These are phyloP conservation scores for Suillus alpinus DNA, from an alignment of 768 basidiomycete species.

Conservation along the genomic window DNA sequence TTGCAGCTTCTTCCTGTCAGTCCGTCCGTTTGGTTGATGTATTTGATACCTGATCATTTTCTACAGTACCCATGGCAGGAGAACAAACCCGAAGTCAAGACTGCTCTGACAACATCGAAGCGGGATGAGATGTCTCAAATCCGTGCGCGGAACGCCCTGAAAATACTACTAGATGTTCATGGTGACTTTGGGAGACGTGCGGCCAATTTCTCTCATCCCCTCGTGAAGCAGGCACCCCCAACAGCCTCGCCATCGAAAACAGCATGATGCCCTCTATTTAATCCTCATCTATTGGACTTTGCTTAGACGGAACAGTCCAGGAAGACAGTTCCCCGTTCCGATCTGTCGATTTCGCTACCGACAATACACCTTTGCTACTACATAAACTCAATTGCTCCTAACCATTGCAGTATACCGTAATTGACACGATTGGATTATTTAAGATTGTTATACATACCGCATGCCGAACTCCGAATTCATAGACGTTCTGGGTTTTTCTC, in stretches of 20 bases:
- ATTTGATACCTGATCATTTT: not conserved
- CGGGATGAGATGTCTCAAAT: constrained; percentile 84
- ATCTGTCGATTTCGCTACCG: not conserved
- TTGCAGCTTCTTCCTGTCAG: constrained; percentile 33
- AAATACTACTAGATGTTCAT: constrained; percentile 85
- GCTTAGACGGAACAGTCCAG: not conserved
- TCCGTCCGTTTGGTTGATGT: constrained; percentile 3
- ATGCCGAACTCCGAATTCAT: not conserved
- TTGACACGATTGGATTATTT: constrained; percentile 1
- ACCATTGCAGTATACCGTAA: not conserved
- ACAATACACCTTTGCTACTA: not conserved
- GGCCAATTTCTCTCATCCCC: constrained; percentile 30
- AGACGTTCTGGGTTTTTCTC: not conserved
- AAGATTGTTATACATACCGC: not conserved
- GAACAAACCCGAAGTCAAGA: constrained; percentile 64
- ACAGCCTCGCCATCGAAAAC: constrained; percentile 12
- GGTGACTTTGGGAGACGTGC: constrained; percentile 79
- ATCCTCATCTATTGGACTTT: not conserved
- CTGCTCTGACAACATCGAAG: constrained; percentile 57
- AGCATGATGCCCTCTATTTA: constrained; percentile 14
- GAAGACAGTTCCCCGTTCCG: not conserved
- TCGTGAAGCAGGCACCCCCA: constrained; percentile 12
- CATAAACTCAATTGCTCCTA: not conserved
- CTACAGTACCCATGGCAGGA: constrained; percentile 80
- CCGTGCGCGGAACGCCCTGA: constrained; percentile 92